Base-by-base conservation (phyloP, 306 rosid genomes). In the Prunus armeniaca region DNA sequence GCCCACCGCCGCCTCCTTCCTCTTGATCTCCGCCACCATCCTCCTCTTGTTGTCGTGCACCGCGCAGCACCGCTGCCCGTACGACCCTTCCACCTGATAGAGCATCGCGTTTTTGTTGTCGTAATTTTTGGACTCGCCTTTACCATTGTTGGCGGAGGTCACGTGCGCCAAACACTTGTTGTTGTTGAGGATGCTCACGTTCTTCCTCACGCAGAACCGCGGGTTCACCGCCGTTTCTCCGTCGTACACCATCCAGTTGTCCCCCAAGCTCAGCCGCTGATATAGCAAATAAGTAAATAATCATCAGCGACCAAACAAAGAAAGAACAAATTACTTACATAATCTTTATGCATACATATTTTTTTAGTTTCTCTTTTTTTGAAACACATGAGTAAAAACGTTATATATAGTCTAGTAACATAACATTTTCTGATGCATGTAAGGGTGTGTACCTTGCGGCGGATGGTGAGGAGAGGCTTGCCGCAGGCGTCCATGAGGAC, bases 401-500 rank as follows among this genome's bases (percentile, higher is more conserved):
- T 32, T 5, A 1, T 47, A 11, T 6, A 38, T 0, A 38, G 2
- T 6, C 2, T 34, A 38, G 0, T 38, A 6, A 38, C 10, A 38
- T 38, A 38, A 38, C 2, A 38, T 1, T 7, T 38, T 34, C 1
- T 7, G 34, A 45, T 13, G 32, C 18, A 67, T 24, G 24, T 1
- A 20, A 0, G 17, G 2, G 15, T 38, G 4, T 34, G 3, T 30
- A 80, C 87, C 89, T 88, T 92, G 79, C 91, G 96, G 63, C 91
- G 89, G 80, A 92, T 86, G 83, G 97, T 90, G 84, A 84, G 85
- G 34, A 92, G 89, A 20, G 96, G 88, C 25, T 72, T 84, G 76
- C 92, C 96, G 32, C 88, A 78, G 30, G 89, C 88, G 62, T 90
- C 97, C 97, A 92, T 92, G 83, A 92, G 96, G 71, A 92, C 88